Percentiles rank a stretch among this genome's conserved stretches.
These are phyloP conservation scores for Penicillium desertorum DNA, from an alignment of 495 filamentous ascomycete genomes.

Conservation along the genomic window DNA sequence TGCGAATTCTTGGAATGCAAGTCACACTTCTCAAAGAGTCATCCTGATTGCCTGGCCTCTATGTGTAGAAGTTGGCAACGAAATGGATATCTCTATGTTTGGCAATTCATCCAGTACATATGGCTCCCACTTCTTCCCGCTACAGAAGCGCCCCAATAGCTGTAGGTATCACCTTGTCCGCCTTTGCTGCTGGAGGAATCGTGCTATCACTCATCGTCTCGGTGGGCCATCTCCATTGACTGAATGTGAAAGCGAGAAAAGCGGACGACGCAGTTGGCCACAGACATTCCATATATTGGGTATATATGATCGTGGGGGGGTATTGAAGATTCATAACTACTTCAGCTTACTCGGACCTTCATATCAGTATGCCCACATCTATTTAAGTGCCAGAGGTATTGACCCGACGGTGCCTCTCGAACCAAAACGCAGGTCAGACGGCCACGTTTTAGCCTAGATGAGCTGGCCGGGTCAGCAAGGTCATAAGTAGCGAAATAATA, in stretches of 20 bases:
- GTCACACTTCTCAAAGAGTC: conserved; percentile 36
- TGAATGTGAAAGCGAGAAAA: conserved; percentile 12
- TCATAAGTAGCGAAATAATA: neutral
- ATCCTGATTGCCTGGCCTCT: conserved; percentile 21
- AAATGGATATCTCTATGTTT: conserved; percentile 21
- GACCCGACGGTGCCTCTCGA: too few species aligned
- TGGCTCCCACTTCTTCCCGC: conserved; percentile 29
- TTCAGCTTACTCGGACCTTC: too few species aligned
- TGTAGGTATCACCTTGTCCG: conserved; percentile 19
- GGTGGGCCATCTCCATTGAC: neutral
- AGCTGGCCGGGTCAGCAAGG: neutral
- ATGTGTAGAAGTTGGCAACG: conserved; percentile 19
- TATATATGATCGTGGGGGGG: neutral
- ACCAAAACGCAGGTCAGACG: too few species aligned
- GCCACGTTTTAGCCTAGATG: neutral
- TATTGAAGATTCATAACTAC: neutral
- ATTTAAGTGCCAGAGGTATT: too few species aligned
- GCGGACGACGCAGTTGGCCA: conserved; percentile 17
- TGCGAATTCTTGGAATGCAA: conserved; percentile 47
- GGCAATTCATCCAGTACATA: conserved; percentile 28
- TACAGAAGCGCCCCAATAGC: neutral
- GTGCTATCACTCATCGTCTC: neutral
- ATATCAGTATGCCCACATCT: too few species aligned
- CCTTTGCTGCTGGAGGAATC: conserved; percentile 21
- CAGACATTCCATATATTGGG: conserved; percentile 19